phyloP scores from a whole-genome alignment of 306 rosid genomes.

The Quercus ilex region DNA sequence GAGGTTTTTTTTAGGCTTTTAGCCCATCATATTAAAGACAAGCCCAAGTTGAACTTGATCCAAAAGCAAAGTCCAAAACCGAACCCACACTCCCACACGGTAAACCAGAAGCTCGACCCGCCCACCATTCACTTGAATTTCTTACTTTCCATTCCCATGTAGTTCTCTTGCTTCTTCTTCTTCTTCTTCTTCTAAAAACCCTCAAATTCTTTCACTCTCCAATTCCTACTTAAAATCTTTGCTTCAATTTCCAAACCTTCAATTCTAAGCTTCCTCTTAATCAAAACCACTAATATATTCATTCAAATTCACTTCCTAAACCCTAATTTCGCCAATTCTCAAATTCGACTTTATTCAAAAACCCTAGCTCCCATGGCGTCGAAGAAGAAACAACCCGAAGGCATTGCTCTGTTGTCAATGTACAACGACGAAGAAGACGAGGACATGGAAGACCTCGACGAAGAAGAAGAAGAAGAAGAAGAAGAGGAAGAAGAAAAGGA shows the following conservation, averaged over 20 bases:
- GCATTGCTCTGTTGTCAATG: constrained; percentile 73
- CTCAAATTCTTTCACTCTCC: neutral
- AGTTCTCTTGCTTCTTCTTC: neutral
- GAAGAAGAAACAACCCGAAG: constrained; percentile 66
- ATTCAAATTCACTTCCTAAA: neutral
- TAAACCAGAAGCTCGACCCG: neutral
- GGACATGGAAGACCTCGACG: constrained; percentile 32
- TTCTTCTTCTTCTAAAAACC: neutral
- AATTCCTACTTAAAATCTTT: neutral
- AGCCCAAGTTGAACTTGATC: neutral
- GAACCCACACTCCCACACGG: too few species aligned
- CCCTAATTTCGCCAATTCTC: neutral
- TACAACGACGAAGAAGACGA: constrained; percentile 69
- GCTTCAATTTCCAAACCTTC: neutral
- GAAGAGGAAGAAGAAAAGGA: constrained; percentile 44
- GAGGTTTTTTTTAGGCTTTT: too few species aligned
- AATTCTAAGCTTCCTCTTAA: neutral
- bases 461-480: constrained; percentile 32
- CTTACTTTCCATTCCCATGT: too few species aligned
- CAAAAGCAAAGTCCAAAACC: neutral
- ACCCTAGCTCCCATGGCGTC: constrained; percentile 64
- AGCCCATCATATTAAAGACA: neutral
- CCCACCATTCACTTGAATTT: neutral
- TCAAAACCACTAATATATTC: neutral
- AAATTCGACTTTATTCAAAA: neutral